Percentiles rank a stretch among this genome's conserved stretches.
These are phyloP conservation scores for Plantago elongata DNA, from an alignment of 257 asterid species.

Conservation along the genomic window DNA sequence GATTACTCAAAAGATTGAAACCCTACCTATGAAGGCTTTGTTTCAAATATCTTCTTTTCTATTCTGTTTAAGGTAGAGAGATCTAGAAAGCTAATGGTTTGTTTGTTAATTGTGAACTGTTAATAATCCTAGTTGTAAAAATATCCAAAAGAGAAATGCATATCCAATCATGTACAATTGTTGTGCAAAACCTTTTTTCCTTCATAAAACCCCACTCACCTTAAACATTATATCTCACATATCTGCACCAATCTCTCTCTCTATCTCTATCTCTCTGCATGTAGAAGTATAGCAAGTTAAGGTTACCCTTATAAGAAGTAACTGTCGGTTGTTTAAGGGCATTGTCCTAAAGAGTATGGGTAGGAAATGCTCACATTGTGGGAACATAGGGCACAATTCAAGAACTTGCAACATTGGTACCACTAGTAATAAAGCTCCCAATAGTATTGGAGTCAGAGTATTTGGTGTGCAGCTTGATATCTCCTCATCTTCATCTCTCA, in stretches of 20 bases:
- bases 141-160: constrained; percentile 13
- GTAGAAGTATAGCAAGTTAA: background rate
- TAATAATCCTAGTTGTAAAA: constrained; percentile 17
- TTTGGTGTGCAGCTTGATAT: constrained; percentile 71
- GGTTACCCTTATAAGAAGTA: background rate
- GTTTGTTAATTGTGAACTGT: constrained; percentile 5
- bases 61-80: background rate
- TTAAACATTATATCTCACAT: constrained; percentile 18
- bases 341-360: constrained; percentile 43
- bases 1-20: background rate
- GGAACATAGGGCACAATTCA: constrained; percentile 81
- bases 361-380: constrained; percentile 88
- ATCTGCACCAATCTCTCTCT: background rate
- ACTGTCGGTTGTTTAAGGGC: background rate
- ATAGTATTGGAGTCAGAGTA: constrained; percentile 40
- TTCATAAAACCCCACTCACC: constrained; percentile 29
- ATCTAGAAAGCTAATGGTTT: constrained; percentile 7
- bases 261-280: constrained; percentile 13
- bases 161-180: constrained; percentile 30
- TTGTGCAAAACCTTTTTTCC: constrained; percentile 26
- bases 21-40: background rate
- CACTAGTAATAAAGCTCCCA: background rate
- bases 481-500: constrained; percentile 30
- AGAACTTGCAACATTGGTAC: constrained; percentile 57
- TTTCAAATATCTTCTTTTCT: background rate